Base-by-base conservation (phyloP, 2,329 filamentous ascomycete species). In the Fusarium staphyleae region DNA sequence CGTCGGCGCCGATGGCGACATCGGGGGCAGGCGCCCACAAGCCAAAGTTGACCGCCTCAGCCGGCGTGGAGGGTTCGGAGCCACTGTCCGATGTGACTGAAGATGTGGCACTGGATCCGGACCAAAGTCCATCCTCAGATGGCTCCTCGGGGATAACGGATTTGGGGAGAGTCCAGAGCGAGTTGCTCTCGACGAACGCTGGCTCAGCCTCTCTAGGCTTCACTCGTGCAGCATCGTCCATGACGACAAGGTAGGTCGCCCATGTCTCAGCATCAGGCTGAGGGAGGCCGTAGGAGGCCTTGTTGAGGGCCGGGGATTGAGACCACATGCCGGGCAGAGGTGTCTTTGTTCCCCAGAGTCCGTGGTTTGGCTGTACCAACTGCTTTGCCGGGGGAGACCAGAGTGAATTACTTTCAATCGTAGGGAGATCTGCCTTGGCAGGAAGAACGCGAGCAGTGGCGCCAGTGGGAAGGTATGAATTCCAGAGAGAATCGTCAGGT, bases 401-500 rank as follows among this genome's bases (percentile, higher is more conserved):
- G 33, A 78, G 60, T 5, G 69, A 52, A 13, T 63, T 66, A 60
- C 74, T 78, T 54, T 75, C 68, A 29, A 79, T 68, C 12, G 62
- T 48, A 13, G 61, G 52, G 11, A 69, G 61, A 37, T 71, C 68
- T 9, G 68, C 55, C 26, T 59, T 59, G 28, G 66, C 69, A 10
- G 66, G 60, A 40, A 70, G 68, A 11, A 68, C 51, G 46, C 73
- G 74, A 28, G 65, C 52, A 48, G 55, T 66, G 14, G 56, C 62
- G 16, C 65, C 52, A 15, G 66, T 52, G 8, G 60, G 59, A 32
- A 71, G 62, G 48, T 77, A 76, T 32, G 56, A 56, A 32, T 68
- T 66, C 76, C 75, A 78, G n/a, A 62, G 68, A 14, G 62, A 54
- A 29, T 66, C 61, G 49, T 75, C 73, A 13, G 74, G 75, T 57